Conservation (phyloP, 805 yeast genomes). For the Dipodascopsis uninucleata region DNA sequence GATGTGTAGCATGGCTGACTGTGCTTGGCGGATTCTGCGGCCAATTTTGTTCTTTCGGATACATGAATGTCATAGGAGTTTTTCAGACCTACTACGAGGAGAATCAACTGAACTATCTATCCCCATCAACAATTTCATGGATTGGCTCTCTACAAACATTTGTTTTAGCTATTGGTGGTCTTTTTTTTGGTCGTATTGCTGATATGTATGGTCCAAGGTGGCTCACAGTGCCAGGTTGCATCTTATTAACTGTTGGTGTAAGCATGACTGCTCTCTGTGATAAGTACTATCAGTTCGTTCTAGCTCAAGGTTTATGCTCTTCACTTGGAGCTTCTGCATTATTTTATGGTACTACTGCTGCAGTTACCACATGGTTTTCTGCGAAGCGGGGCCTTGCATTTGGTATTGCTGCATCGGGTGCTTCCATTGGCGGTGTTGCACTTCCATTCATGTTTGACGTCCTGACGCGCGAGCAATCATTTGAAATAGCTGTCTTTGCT, state of each 20-base stretch:
- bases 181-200: conserved; percentile 34
- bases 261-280: conserved; percentile 40
- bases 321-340: conserved; percentile 46
- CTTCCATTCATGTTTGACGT: conserved; percentile 47
- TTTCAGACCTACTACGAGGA: conserved; percentile 34
- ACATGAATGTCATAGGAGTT: conserved; percentile 36
- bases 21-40: conserved; percentile 57
- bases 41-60: conserved; percentile 56
- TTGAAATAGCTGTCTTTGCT: conserved; percentile 50
- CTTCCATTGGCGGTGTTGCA: conserved; percentile 50
- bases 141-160: conserved; percentile 37
- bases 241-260: conserved; percentile 32
- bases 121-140: conserved; percentile 37
- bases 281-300: conserved; percentile 49
- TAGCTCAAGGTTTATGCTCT: conserved; percentile 51
- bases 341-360: conserved; percentile 46
- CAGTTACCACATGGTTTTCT: conserved; percentile 47
- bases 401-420: conserved; percentile 50
- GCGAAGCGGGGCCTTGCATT: conserved; percentile 45
- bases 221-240: conserved; percentile 30
- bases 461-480: conserved; percentile 46
- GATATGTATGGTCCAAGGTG: conserved; percentile 32
- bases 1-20: conserved; percentile 54
- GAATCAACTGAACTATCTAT: conserved; percentile 27
- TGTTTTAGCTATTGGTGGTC: conserved; percentile 31